Conservation (phyloP, 1,284 basidiomycete genomes). For the Butyriboletus appendiculatus region DNA sequence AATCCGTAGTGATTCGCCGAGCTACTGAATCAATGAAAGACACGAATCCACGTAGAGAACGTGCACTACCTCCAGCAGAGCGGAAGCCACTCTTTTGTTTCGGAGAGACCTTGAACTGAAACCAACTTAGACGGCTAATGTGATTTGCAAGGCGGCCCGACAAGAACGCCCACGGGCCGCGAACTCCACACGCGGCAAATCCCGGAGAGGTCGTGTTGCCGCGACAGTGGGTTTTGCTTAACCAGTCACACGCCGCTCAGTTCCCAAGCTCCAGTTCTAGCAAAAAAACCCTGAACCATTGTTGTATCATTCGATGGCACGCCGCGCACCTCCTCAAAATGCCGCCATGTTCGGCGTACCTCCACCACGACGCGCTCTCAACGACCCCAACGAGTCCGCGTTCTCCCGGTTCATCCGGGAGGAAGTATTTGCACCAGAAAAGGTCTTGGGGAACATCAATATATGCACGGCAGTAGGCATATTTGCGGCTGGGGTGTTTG, state of each 20-base stretch:
- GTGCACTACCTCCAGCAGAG: neutral
- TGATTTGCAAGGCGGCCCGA: neutral
- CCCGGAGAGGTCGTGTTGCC: conserved; percentile 5
- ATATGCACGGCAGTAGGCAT: conserved; percentile 62
- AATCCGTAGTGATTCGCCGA: no score
- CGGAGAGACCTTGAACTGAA: neutral
- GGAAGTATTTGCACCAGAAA: conserved; percentile 70
- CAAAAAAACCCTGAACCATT: neutral
- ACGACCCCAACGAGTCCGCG: conserved; percentile 59
- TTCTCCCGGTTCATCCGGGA: conserved; percentile 63
- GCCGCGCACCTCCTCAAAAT: conserved; percentile 57
- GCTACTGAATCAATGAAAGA: neutral
- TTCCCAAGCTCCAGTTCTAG: neutral
- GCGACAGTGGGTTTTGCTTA: neutral
- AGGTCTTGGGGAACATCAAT: conserved; percentile 69
- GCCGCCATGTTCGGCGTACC: conserved; percentile 54
- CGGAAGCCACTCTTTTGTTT: neutral
- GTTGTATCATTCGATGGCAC: conserved; percentile 51
- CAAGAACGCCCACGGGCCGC: neutral
- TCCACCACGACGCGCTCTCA: conserved; percentile 37
- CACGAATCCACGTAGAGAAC: neutral
- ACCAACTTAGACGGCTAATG: no score
- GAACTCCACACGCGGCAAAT: conserved; percentile 16
- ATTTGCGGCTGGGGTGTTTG: conserved; percentile 66
- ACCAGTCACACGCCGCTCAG: neutral